A percentile compares a stretch with the other conserved stretches of the same genome.
Conservation (phyloP, 2,329 filamentous ascomycete species). For the Nemania abortiva region DNA sequence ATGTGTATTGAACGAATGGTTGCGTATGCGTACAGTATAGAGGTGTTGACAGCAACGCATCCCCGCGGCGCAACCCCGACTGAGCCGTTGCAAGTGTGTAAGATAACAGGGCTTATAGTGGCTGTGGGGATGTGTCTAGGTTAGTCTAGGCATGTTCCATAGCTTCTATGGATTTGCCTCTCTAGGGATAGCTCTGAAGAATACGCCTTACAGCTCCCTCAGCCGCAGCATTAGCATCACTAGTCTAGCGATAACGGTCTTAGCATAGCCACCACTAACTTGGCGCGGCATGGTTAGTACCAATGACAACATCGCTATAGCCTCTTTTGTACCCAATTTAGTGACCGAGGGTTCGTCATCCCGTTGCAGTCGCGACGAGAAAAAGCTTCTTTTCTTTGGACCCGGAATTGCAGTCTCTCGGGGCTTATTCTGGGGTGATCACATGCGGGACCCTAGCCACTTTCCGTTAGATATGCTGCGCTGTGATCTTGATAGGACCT, state of each 20-base stretch:
- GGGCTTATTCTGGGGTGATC: background rate
- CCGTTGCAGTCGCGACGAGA: background rate
- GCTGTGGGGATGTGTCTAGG: conserved; percentile 10
- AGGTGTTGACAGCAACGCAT: background rate
- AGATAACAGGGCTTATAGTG: conserved; percentile 1
- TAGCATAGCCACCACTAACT: background rate
- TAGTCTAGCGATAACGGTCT: background rate
- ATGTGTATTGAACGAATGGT: background rate
- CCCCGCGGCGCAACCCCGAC: conserved; percentile 2
- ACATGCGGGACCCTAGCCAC: background rate
- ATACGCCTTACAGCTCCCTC: conserved; percentile 26
- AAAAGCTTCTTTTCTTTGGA: background rate
- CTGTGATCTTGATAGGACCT: background rate
- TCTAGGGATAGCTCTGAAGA: background rate
- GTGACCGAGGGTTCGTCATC: conserved; percentile 18
- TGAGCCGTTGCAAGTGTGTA: background rate
- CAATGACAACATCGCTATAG: background rate
- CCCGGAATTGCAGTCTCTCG: background rate
- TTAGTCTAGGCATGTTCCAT: conserved; percentile 10
- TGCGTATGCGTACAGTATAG: background rate
- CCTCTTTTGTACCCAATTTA: conserved; percentile 4
- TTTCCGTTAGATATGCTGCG: background rate
- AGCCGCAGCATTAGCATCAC: conserved; percentile 26
- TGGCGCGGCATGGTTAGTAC: background rate
- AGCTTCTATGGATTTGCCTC: conserved; percentile 21